phyloP scores from a whole-genome alignment of 495 filamentous ascomycete genomes.

The Aspergillus funiculosus region DNA sequence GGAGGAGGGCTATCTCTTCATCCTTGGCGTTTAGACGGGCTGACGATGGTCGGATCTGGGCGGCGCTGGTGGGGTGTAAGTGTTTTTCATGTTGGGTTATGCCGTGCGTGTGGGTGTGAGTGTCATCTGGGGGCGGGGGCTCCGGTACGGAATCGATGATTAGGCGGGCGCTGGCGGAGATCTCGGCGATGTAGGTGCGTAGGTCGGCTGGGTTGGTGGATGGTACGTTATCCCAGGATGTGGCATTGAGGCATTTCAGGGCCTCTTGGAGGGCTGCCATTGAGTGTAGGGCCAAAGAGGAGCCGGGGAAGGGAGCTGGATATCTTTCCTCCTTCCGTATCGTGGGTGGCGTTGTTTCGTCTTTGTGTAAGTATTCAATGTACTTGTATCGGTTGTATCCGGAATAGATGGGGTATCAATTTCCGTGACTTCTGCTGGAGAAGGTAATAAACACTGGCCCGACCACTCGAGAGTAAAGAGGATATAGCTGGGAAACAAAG shows the following conservation, averaged over 20 bases:
- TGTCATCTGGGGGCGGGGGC: constrained; percentile 36
- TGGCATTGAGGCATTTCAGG: constrained; percentile 66
- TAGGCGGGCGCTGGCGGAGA: constrained; percentile 59
- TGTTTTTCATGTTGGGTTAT: no score
- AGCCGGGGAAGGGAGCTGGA: no score
- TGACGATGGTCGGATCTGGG: constrained; percentile 9
- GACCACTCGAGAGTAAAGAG: no score
- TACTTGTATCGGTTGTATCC: no score
- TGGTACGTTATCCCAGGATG: constrained; percentile 59
- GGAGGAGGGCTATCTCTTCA: constrained; percentile 46
- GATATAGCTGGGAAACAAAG: no score
- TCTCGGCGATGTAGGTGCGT: constrained; percentile 50
- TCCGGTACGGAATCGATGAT: constrained; percentile 73
- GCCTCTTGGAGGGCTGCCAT: constrained; percentile 68
- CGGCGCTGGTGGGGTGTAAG: no score
- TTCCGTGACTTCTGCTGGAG: no score
- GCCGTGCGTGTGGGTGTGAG: constrained; percentile 4
- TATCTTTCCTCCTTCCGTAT: no score
- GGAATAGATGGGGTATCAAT: no score
- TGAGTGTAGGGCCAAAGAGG: background rate
- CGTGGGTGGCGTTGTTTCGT: no score
- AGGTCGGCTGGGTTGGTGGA: constrained; percentile 45
- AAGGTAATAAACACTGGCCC: no score
- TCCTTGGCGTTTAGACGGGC: constrained; percentile 47
- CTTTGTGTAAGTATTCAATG: no score